Conservation (phyloP, 2,329 filamentous ascomycete species). For the Sclerotinia borealis region DNA sequence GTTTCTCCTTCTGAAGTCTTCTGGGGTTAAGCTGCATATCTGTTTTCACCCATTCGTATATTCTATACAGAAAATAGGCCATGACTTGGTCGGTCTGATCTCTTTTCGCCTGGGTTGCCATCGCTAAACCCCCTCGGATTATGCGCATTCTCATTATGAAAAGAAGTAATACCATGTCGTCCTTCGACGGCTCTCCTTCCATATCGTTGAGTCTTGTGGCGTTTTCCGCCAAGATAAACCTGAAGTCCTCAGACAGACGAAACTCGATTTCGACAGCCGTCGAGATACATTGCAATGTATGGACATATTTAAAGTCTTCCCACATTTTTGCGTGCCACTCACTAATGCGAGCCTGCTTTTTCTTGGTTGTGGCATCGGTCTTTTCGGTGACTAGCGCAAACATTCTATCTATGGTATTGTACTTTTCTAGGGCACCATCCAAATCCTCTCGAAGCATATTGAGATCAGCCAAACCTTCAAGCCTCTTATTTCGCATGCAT, state of each 20-base stretch:
- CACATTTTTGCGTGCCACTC: neutral
- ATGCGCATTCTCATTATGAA: neutral
- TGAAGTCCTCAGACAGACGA: neutral
- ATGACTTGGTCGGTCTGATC: neutral
- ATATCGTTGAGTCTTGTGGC: neutral
- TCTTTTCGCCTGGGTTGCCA: neutral
- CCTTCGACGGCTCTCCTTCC: too few relatives aligned
- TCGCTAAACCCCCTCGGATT: neutral
- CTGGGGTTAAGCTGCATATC: too few relatives aligned
- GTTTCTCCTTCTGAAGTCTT: too few relatives aligned
- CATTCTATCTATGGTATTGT: too few relatives aligned
- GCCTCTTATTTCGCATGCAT: too few relatives aligned
- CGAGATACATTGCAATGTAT: neutral
- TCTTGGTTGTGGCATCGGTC: too few relatives aligned
- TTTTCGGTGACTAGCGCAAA: too few relatives aligned
- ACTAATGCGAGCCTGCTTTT: neutral
- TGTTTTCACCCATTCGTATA: too few relatives aligned
- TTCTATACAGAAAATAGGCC: too few relatives aligned
- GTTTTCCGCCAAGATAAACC: neutral
- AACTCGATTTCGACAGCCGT: neutral
- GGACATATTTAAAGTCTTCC: neutral
- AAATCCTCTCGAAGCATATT: too few relatives aligned
- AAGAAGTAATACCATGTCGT: neutral
- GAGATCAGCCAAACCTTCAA: too few relatives aligned
- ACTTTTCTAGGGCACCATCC: too few relatives aligned